phyloP scores from a whole-genome alignment of 306 rosid genomes.

The Potentilla sterilis region DNA sequence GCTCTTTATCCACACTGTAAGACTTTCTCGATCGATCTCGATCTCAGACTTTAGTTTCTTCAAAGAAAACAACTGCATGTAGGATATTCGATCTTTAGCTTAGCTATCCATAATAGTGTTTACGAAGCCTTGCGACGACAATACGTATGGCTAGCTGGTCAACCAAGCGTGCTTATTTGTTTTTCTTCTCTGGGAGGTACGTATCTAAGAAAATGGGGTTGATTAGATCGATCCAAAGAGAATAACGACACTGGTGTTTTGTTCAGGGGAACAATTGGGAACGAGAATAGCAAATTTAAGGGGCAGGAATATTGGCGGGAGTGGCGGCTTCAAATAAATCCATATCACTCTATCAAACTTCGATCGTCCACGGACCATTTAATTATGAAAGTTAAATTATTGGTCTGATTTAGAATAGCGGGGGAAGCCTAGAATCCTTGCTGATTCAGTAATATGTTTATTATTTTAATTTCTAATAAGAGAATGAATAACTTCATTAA shows the following conservation, averaged over 20 bases:
- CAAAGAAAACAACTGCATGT: not conserved
- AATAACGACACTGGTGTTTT: not conserved
- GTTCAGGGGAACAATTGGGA: not conserved
- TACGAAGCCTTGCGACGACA: not conserved
- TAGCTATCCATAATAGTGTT: not conserved
- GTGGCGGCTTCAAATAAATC: no score
- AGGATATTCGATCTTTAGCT: not conserved
- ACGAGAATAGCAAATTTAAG: no score
- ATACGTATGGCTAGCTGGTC: not conserved
- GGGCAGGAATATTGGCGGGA: no score
- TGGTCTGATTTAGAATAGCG: no score
- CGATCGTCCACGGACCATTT: no score
- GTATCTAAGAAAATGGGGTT: not conserved
- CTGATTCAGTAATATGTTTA: no score
- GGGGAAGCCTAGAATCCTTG: no score
- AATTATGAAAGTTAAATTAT: no score
- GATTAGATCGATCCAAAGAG: not conserved
- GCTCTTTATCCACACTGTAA: not conserved
- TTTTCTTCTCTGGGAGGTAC: not conserved
- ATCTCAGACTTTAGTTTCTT: not conserved
- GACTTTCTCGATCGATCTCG: not conserved
- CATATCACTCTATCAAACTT: no score
- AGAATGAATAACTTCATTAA: no score
- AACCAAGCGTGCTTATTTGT: not conserved
- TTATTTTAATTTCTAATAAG: no score